These are phyloP conservation scores for Colletotrichum sp. DNA, from an alignment of 2,329 filamentous ascomycete species.

Conservation along the genomic window DNA sequence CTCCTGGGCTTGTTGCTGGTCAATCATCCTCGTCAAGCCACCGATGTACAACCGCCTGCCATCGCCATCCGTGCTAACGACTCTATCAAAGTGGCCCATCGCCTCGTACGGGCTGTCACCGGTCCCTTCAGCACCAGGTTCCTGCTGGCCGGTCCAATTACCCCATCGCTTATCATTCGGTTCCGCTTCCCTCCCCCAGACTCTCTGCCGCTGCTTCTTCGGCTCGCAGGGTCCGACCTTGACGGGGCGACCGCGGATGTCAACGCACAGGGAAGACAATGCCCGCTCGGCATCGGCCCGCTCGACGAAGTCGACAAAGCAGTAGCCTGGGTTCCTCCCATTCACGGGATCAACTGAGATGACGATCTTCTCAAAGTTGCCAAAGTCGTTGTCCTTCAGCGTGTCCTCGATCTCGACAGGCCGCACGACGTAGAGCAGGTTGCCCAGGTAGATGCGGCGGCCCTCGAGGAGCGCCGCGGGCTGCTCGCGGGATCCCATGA, in stretches of 20 bases:
- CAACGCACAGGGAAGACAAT: slow-evolving; percentile 59
- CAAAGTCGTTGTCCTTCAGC: slow-evolving; percentile 47
- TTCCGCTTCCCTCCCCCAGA: slow-evolving; percentile 23
- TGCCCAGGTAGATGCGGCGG: slow-evolving; percentile 66
- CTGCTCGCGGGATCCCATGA: background rate
- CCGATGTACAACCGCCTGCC: slow-evolving; percentile 54
- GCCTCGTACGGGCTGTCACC: slow-evolving; percentile 31
- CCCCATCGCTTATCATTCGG: slow-evolving; percentile 46
- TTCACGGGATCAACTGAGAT: slow-evolving; percentile 73
- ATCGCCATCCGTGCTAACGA: slow-evolving; percentile 28
- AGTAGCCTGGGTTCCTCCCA: slow-evolving; percentile 74
- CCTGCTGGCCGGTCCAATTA: slow-evolving; percentile 39
- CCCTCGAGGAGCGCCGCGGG: slow-evolving; percentile 24
- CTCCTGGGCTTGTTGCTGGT: slow-evolving; percentile 49
- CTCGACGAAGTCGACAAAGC: slow-evolving; percentile 71
- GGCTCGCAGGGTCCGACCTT: slow-evolving; percentile 70
- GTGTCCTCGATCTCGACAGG: slow-evolving; percentile 66
- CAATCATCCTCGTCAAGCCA: slow-evolving; percentile 52
- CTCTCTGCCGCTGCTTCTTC: slow-evolving; percentile 39
- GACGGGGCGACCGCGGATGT: slow-evolving; percentile 62
- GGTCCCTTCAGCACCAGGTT: background rate
- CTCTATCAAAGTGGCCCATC: slow-evolving; percentile 35
- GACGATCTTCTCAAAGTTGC: slow-evolving; percentile 59
- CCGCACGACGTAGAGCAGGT: slow-evolving; percentile 60
- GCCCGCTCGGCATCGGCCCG: slow-evolving; percentile 62